Conservation (phyloP, 1,139 yeast species). For the Blastobotrys serpentis region DNA sequence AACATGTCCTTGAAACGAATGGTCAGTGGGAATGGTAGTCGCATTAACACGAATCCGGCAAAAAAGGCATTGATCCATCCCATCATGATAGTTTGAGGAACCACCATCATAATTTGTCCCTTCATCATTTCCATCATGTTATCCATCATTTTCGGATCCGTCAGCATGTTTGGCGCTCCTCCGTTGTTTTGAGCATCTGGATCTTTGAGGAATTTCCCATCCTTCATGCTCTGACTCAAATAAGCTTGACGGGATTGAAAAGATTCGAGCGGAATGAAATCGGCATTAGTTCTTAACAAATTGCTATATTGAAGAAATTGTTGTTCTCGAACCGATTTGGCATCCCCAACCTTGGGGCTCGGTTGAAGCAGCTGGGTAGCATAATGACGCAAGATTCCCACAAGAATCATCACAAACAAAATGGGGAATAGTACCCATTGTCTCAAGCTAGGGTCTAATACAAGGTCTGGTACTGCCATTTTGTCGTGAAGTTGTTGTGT, state of each 20-base stretch:
- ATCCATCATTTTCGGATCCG: conserved; percentile 71
- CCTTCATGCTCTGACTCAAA: conserved; percentile 48
- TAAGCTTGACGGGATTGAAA: conserved; percentile 51
- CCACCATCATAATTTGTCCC: conserved; percentile 74
- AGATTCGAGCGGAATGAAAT: conserved; percentile 48
- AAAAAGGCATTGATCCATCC: conserved; percentile 95
- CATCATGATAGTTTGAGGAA: conserved; percentile 93
- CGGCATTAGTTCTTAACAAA: conserved; percentile 50
- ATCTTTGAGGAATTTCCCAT: conserved; percentile 52
- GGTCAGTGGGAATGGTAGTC: conserved; percentile 79
- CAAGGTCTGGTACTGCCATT: conserved; percentile 48
- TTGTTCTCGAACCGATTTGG: conserved; percentile 60
- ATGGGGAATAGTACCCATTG: conserved; percentile 93
- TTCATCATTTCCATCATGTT: conserved; percentile 78
- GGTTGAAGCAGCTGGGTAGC: conserved; percentile 61
- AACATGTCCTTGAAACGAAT: conserved; percentile 87
- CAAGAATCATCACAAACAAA: conserved; percentile 82
- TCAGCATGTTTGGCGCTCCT: conserved; percentile 56
- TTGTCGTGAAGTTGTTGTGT: neutral
- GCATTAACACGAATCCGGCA: conserved; percentile 86
- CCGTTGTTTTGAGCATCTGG: conserved; percentile 30
- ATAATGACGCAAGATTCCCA: conserved; percentile 78
- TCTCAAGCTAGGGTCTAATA: conserved; percentile 78
- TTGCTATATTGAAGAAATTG: conserved; percentile 55
- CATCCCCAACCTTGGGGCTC: conserved; percentile 54